A percentile compares a stretch with the other conserved stretches of the same genome.
Conservation (phyloP, 345 rosid genomes). For the Citrus inodora region DNA sequence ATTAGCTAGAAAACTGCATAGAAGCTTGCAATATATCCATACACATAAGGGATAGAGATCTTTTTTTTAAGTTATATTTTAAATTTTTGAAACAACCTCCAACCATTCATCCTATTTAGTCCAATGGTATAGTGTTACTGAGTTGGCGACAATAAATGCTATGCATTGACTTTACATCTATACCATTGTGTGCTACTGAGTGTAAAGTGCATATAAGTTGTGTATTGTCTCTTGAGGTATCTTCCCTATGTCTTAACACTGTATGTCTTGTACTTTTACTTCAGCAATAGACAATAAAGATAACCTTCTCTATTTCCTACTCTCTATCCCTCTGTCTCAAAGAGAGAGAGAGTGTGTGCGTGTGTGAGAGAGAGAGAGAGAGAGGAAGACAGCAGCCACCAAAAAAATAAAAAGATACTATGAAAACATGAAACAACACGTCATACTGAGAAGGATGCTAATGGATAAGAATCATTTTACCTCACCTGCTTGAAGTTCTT, state of each 20-base stretch:
- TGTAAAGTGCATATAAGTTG: not conserved
- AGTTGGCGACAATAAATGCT: not conserved
- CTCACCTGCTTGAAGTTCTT: slow-evolving; percentile 93
- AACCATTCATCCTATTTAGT: not conserved
- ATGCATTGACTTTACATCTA: not conserved
- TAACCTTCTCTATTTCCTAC: not conserved
- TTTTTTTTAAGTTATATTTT: no score
- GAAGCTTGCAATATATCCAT: not conserved
- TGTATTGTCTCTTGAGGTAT: not conserved
- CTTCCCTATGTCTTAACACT: not conserved
- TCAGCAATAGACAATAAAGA: not conserved
- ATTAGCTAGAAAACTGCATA: not conserved
- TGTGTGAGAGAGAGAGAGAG: not conserved
- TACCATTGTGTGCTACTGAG: not conserved
- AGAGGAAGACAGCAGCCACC: not conserved
- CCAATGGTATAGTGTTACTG: not conserved
- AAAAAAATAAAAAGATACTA: not conserved
- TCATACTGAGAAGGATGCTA: not conserved
- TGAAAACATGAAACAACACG: not conserved
- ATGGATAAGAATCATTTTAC: slow-evolving; percentile 37
- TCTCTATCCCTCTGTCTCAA: not conserved
- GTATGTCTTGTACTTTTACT: not conserved
- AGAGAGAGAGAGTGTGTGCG: not conserved
- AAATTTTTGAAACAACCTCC: not conserved
- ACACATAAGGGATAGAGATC: not conserved